These are phyloP conservation scores for Argentina anserina DNA, from an alignment of 306 rosid genomes.

Conservation along the genomic window DNA sequence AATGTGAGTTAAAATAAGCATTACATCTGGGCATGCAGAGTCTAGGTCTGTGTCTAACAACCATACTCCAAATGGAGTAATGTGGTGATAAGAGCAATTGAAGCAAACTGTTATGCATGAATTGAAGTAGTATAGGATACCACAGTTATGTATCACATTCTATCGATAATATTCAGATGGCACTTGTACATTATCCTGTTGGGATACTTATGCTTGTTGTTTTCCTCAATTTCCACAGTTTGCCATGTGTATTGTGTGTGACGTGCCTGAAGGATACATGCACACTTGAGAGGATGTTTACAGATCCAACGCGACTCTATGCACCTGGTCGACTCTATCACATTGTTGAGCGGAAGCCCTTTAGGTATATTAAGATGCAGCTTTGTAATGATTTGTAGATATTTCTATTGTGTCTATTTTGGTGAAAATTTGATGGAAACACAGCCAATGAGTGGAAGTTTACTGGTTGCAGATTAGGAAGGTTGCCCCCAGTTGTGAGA, in stretches of 20 bases:
- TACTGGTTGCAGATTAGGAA: constrained; percentile 58
- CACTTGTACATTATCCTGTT: constrained; percentile 11
- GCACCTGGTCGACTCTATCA: constrained; percentile 99
- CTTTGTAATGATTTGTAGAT: neutral
- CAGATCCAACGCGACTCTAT: constrained; percentile 87
- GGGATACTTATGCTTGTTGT: constrained; percentile 20
- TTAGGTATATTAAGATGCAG: constrained; percentile 53
- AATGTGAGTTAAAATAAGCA: neutral
- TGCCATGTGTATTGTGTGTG: constrained; percentile 86
- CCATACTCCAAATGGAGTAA: neutral
- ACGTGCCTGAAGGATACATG: constrained; percentile 92
- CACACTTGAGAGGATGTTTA: constrained; percentile 76
- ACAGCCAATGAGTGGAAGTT: constrained; percentile 19
- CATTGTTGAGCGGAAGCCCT: constrained; percentile 89
- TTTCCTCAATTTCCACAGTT: constrained; percentile 50
- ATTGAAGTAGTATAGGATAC: neutral
- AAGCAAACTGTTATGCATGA: neutral
- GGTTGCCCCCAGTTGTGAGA: constrained; percentile 89
- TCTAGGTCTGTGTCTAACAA: neutral
- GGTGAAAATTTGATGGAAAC: constrained; percentile 13
- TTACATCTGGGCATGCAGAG: neutral
- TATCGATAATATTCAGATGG: constrained; percentile 13
- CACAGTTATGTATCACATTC: neutral
- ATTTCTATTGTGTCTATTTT: neutral
- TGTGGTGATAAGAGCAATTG: neutral